These are phyloP conservation scores for Kingdonia uniflora DNA, from an alignment of 164 flowering plant genomes.

Conservation along the genomic window DNA sequence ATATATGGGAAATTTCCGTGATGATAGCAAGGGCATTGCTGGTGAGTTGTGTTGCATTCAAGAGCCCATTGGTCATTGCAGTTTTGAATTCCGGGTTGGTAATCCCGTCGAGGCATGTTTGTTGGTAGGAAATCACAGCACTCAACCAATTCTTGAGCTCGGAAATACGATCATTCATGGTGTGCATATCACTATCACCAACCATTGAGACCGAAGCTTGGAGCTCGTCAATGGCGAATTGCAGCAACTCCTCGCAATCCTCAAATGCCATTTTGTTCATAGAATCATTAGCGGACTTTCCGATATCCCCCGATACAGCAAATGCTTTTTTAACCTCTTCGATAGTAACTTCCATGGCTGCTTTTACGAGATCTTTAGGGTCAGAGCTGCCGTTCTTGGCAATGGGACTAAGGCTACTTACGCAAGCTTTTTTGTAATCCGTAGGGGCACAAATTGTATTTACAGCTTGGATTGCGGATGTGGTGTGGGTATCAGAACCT, in stretches of 20 bases:
- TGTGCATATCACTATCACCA: conserved; percentile 8
- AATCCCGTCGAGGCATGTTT: conserved; percentile 49
- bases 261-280: conserved; percentile 16
- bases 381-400: conserved; percentile 24
- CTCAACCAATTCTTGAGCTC: conserved; percentile 38
- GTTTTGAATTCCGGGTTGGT: conserved; percentile 35
- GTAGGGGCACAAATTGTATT: conserved; percentile 32
- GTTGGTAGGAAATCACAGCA: conserved; percentile 39
- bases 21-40: conserved; percentile 56
- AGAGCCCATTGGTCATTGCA: conserved; percentile 7
- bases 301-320: conserved; percentile 18
- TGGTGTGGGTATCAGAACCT: neutral
- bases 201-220: conserved; percentile 16
- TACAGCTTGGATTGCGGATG: conserved; percentile 26
- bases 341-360: conserved; percentile 25
- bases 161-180: conserved; percentile 8
- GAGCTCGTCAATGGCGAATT: conserved; percentile 23
- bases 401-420: conserved; percentile 16
- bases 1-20: conserved; percentile 15
- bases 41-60: conserved; percentile 20
- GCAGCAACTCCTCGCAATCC: conserved; percentile 25
- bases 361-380: conserved; percentile 34
- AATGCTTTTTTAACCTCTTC: conserved; percentile 19
- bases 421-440: conserved; percentile 34
- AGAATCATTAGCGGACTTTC: conserved; percentile 21